Percentiles rank a stretch among this genome's conserved stretches.
Conservation (phyloP, 176 grass and related monocot genomes). For the Carex pumila region DNA sequence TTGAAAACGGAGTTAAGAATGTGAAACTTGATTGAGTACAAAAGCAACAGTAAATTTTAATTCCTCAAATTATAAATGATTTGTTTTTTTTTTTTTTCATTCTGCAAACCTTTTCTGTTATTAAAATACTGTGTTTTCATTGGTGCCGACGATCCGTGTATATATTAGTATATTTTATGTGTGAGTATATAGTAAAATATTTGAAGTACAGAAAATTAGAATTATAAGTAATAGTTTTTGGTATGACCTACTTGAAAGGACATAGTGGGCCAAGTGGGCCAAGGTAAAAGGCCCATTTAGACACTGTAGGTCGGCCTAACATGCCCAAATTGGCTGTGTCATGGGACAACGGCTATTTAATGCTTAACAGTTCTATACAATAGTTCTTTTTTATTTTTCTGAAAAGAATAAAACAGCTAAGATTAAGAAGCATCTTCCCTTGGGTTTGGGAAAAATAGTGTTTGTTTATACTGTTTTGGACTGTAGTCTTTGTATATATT, state of each 20-base stretch:
- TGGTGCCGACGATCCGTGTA: neutral
- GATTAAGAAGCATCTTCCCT: neutral
- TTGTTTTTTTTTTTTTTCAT: no score
- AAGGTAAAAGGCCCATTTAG: neutral
- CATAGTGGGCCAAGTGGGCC: neutral
- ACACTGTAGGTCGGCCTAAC: neutral
- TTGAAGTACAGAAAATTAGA: neutral
- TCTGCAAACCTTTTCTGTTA: neutral
- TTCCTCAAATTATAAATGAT: no score
- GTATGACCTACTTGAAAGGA: neutral
- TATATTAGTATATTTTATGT: neutral
- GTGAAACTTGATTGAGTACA: no score
- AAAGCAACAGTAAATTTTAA: no score
- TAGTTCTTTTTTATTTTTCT: neutral
- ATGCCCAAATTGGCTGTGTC: neutral
- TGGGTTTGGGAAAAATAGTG: neutral
- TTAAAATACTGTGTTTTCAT: neutral
- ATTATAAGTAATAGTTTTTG: neutral
- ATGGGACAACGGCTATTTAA: constrained; percentile 11
- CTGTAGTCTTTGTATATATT: neutral
- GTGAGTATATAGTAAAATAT: neutral
- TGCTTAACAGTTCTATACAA: neutral
- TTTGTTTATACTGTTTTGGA: neutral
- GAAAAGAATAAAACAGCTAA: neutral
- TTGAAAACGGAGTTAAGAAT: no score